Evolutionary conservation across 1,284 basidiomycete species (phyloP), one percentile per base, ranked within the genome.

Genomic region (Afroboletus lepidellus): DNA sequence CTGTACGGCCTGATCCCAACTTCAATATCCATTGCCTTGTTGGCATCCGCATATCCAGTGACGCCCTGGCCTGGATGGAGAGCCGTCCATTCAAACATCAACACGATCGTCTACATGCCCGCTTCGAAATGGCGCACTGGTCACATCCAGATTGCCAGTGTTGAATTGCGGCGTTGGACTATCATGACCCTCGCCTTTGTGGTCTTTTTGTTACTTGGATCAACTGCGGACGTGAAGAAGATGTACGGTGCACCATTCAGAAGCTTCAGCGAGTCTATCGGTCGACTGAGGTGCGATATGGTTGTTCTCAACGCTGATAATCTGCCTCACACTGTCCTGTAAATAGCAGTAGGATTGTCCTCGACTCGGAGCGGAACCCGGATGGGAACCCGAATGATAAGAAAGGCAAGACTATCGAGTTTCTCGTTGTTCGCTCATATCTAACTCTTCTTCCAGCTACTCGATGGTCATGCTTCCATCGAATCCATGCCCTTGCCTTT

Each of bases 151-250:
- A 33, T 46, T 8, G 48, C 37, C 29, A 50, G 15, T 8, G 8
- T 30, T 8, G 53, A 62, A 41, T n/a, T 62, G n/a, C 58, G 62
- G n/a, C 63, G 61, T 11, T 64, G 61, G 56, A 57, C 56, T 11
- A 41, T 36, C 33, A 42, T 55, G 25, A 44, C 56, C 25, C 51
- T 60, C 12, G 52, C 57, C 1, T 56, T 59, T 41, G 41, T 63
- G 27, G 46, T 69, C 18, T 67, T 69, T 24, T n/a, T 47, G 16
- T 42, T 64, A 42, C 59, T 67, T 34, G 65, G 63, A n/a, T 49
- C 62, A 23, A 57, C 61, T 1, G 33, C 46, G 3, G 67, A 64
- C 5, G 48, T 58, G 33, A 60, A 46, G 48, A 59, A 37, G 42
- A 56, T 61, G 52, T 63, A 59, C 33, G 15, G 38, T 23, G 25